Percentiles rank a stretch among this genome's conserved stretches.
Evolutionary conservation across 164 flowering plant genomes (phyloP).

Genomic region (Brasenia schreberi): DNA sequence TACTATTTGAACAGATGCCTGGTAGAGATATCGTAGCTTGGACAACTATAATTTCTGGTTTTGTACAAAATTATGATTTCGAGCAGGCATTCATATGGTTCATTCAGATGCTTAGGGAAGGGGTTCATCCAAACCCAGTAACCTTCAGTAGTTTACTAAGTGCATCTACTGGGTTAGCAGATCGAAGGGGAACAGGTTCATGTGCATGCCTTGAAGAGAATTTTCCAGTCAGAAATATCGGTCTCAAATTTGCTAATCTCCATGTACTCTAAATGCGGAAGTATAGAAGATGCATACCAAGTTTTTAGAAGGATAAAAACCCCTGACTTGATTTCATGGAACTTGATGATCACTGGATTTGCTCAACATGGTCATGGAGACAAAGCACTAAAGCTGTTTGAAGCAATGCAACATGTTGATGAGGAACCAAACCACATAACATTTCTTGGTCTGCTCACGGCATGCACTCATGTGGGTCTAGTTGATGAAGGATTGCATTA

Average conservation of each 20-base stretch:
- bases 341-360: constrained; percentile 35
- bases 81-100: constrained; percentile 27
- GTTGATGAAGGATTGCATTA: constrained; percentile 27
- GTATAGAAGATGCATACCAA: constrained; percentile 20
- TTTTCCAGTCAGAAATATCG: constrained; percentile 20
- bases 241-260: constrained; percentile 29
- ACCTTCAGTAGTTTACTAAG: constrained; percentile 34
- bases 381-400: constrained; percentile 25
- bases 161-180: constrained; percentile 31
- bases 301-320: constrained; percentile 15
- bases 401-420: constrained; percentile 13
- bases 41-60: constrained; percentile 41
- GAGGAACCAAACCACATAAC: constrained; percentile 24
- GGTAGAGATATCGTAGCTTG: constrained; percentile 34
- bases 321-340: constrained; percentile 25
- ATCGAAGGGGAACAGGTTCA: constrained; percentile 37
- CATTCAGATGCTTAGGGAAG: constrained; percentile 20
- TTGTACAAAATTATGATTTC: constrained; percentile 23
- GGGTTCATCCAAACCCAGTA: constrained; percentile 22
- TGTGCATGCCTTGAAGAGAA: constrained; percentile 15
- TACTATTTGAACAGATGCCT: constrained; percentile 29
- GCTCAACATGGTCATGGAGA: constrained; percentile 35
- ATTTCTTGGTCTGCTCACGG: constrained; percentile 33
- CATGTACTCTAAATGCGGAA: constrained; percentile 40
- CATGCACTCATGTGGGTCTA: constrained; percentile 30